A percentile compares a stretch with the other conserved stretches of the same genome.
These are phyloP conservation scores for Pharnaceum exiguum DNA, from an alignment of 148 eudicot species.

Conservation along the genomic window DNA sequence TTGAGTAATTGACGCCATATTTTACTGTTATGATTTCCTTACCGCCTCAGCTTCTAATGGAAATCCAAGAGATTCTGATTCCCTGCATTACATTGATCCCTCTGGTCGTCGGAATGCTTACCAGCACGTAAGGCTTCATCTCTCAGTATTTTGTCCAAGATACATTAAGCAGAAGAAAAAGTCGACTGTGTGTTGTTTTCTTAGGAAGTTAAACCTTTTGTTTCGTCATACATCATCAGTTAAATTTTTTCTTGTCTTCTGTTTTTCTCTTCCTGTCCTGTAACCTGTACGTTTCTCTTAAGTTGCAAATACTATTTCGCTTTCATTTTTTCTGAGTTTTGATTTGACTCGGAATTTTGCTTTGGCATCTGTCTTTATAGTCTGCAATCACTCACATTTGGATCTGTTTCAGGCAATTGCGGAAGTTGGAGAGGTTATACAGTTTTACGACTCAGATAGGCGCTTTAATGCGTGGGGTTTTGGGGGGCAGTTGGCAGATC, in stretches of 20 bases:
- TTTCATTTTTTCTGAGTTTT: background rate
- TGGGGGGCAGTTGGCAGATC: conserved; percentile 41
- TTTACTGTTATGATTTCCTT: background rate
- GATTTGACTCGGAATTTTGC: no score
- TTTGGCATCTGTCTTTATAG: no score
- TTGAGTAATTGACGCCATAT: background rate
- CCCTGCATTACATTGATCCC: conserved; percentile 68
- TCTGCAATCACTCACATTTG: background rate
- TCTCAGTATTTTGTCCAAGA: background rate
- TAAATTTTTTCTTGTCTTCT: no score
- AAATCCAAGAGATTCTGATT: conserved; percentile 39
- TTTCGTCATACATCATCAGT: no score
- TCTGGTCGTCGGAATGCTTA: conserved; percentile 61
- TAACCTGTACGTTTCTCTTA: no score
- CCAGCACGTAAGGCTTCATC: conserved; percentile 43
- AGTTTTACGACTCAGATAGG: conserved; percentile 65
- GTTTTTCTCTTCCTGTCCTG: no score
- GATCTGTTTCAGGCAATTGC: conserved; percentile 51
- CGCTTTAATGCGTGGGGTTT: conserved; percentile 86
- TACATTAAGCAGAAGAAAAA: background rate
- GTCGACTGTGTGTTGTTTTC: background rate
- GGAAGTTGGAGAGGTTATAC: conserved; percentile 64
- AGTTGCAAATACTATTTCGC: no score
- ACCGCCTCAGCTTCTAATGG: conserved; percentile 62
- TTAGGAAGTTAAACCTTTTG: no score